These are phyloP conservation scores for Trichoderma reesei DNA, from an alignment of 495 filamentous ascomycete species.

Conservation along the genomic window DNA sequence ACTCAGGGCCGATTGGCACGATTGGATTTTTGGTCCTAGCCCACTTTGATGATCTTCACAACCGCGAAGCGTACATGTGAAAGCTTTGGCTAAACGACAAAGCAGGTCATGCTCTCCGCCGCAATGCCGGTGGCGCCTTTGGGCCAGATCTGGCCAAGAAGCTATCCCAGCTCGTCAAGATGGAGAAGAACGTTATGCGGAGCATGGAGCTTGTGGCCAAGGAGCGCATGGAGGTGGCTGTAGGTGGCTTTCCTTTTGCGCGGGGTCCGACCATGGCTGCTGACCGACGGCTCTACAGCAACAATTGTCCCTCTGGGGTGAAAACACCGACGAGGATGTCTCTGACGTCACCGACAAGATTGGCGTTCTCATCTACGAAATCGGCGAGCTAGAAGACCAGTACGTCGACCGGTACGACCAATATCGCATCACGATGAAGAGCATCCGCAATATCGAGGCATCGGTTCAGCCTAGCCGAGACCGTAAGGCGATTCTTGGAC, in stretches of 20 bases:
- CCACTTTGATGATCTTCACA: neutral
- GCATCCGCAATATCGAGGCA: constrained; percentile 96
- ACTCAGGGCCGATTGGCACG: neutral
- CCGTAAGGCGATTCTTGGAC: constrained; percentile 46
- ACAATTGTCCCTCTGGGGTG: constrained; percentile 98
- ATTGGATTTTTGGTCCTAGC: neutral
- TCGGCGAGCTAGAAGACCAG: constrained; percentile 95
- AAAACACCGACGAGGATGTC: constrained; percentile 92
- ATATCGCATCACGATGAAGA: constrained; percentile 98
- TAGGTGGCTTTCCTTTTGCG: constrained; percentile 38
- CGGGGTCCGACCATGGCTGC: neutral
- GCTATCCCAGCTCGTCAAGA: constrained; percentile 94
- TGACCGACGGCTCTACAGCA: constrained; percentile 50
- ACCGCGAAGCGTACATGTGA: neutral
- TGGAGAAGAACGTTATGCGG: constrained; percentile 99
- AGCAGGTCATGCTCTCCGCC: constrained; percentile 87
- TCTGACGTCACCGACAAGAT: constrained; percentile 99
- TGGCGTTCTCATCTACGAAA: constrained; percentile 94
- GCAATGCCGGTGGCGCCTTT: constrained; percentile 83
- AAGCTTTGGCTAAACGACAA: neutral
- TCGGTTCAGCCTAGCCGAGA: constrained; percentile 97
- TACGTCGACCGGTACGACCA: constrained; percentile 98
- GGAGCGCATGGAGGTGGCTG: constrained; percentile 96
- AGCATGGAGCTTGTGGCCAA: constrained; percentile 90
- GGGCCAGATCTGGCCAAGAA: constrained; percentile 96